Base-by-base conservation (phyloP, 2,329 filamentous ascomycete genomes). In the Teratosphaeria zuluensis region DNA sequence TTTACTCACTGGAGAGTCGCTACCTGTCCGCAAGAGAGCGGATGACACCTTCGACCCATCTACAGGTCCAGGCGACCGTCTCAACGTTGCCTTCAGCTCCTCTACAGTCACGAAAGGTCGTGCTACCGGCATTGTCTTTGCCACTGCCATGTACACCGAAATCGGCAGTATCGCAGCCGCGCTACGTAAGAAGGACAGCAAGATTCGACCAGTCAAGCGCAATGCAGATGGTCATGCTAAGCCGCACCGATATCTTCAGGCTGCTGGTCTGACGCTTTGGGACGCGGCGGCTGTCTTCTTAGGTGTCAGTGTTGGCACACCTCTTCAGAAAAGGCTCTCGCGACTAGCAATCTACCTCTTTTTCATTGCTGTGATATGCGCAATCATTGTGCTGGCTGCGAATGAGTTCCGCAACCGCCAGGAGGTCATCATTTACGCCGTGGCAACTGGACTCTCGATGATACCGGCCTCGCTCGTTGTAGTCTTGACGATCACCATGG, bases 301-400 rank as follows among this genome's bases (percentile, higher is more conserved):
- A 8, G 86, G 86, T 56, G 80, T 88, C 60, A 86, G 82, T 57
- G 80, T 88, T 57, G 90, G 90, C 55, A 95, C 91, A 1, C 91
- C 91, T 0, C 78, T 96, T 53, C 90, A 95, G 75, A 86, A 87
- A 64, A 92, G 89, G 69, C 80, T 96, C 56, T 90, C 88, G 75
- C 90, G 92, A 73, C 86, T 96, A 68, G 90, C 91, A 31, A 84
- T 94, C 51, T 71, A 90, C 3, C 82, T 95, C 1, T 95, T 95
- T 68, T 84, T 80, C 53, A 81, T 90, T 55, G 91, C 86, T 2
- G 81, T 89, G 12, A 66, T 89, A 30, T 86, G 85, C 61, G 85
- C 85, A 8, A 81, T 89, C 63, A 83, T 89, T 64, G 85, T 88
- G 46, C 79, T 88, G 53, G 85, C 77, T 6, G 82, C 85, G 57